Base-by-base conservation (phyloP, 2,329 filamentous ascomycete species). In the Didymella glomerata region DNA sequence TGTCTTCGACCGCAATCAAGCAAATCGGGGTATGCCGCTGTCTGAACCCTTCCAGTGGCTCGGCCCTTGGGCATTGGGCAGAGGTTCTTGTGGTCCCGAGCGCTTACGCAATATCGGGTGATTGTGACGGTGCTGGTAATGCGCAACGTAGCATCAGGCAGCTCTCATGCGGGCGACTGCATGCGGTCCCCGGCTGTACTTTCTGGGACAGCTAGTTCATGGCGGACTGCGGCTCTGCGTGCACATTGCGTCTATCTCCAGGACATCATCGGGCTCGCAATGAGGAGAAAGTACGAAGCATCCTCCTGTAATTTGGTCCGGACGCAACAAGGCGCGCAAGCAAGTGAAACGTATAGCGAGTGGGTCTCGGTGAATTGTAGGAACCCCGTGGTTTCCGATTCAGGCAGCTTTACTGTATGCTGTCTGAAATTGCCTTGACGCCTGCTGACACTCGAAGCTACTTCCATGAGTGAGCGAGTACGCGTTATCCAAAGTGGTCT, bases 51-150 rank as follows among this genome's bases (percentile, higher is more conserved):
- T 52, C 54, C 51, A 48, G 48, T 57, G 47, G 60, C 52, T 57
- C 57, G 54, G 48, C 53, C 28, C 20, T 40, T 60, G 58, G 61
- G 63, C 61, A 60, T 63, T 64, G 59, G 61, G 50, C 61, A 57
- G 40, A 51, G 32, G 51, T 58, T 61, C 51, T 36, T 32, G 27
- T 45, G 52, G 57, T 28, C 7, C 24, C 47, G 47, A 47, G 54
- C 9, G 45, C 47, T 42, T 53, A 52, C 44, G 57, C 53, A 46
- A 51, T 34, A 27, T 40, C 34, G 25, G 20, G 18, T 42, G 38
- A 48, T 28, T 28, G 34, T 16, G 14, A 54, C n/a, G 34, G 28
- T 28, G 28, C 14, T 24, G 36, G 18, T 8, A 30, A 38, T 48
- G 18, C 22, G 34, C 28, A 30, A 41, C 27, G 22, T 20, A 24